These are phyloP conservation scores for Podaxis rugospora DNA, from an alignment of 768 basidiomycete genomes.

Conservation along the genomic window DNA sequence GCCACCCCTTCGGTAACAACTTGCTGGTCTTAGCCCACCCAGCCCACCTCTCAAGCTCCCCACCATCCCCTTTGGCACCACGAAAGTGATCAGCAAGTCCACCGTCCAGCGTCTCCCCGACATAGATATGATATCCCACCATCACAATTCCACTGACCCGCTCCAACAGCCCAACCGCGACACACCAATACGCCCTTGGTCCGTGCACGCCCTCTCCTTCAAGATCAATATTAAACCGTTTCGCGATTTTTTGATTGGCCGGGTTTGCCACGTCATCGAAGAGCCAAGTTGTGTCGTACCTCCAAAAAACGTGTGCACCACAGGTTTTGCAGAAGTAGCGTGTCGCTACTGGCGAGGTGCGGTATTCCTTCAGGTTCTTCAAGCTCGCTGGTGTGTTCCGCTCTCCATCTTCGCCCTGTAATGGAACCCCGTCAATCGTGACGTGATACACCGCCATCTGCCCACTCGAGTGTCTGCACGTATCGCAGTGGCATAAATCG, in stretches of 20 bases:
- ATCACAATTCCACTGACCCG: constrained; percentile 20
- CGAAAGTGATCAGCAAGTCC: constrained; percentile 25
- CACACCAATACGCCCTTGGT: constrained; percentile 17
- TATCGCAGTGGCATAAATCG: constrained; percentile 25
- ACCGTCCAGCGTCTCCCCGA: constrained; percentile 28
- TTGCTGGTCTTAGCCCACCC: constrained; percentile 13
- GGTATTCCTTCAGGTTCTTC: constrained; percentile 19
- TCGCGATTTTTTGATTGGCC: background rate
- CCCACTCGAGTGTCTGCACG: constrained; percentile 24
- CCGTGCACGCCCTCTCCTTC: constrained; percentile 6
- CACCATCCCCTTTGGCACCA: constrained; percentile 6
- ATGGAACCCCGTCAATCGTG: background rate
- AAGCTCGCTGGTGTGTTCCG: background rate
- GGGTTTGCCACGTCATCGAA: background rate
- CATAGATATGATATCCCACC: constrained; percentile 20
- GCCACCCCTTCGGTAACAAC: constrained; percentile 22
- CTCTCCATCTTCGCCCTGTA: background rate
- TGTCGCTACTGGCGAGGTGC: constrained; percentile 16
- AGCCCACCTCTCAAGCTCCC: constrained; percentile 18
- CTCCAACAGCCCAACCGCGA: constrained; percentile 24
- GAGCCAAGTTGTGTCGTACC: background rate
- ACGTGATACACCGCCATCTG: constrained; percentile 21
- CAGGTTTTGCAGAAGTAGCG: constrained; percentile 27
- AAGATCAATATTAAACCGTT: background rate
- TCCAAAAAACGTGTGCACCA: constrained; percentile 23